Evolutionary conservation across 768 basidiomycete genomes (phyloP), one percentile per base, ranked within the genome.

Genomic region (Agaricus blazei): DNA sequence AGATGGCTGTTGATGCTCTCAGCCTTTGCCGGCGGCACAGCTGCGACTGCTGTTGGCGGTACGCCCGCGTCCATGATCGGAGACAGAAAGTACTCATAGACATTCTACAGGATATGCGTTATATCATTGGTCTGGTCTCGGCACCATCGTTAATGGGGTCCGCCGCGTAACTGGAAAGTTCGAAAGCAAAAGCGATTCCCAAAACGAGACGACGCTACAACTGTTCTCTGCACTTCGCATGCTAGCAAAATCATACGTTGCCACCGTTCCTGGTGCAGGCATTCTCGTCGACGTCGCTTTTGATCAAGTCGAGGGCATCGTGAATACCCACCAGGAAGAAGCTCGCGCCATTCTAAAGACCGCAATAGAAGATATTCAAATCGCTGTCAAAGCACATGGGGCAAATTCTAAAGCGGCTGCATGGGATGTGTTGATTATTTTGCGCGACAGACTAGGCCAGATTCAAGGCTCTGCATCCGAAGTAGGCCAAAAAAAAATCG

Each of bases 41-140:
- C 34, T 11, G 51, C 48, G 24, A 34, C 40, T 19, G 31, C 37
- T 29, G 46, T 49, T 9, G 41, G 48, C 26, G 51, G 58, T 59
- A 52, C 11, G 34, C 34, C 11, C 34, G 11, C 34, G 34, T 34
- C 34, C 34, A 8, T 11, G 11, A 2, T 34, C 7, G 26, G 58
- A 15, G 24, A 27, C 6, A 9, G 36, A 46, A 9, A 15, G 5
- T 31, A 8, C 19, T 24, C 15, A 26, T 34, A 49, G 8, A 41
- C 34, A 7, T 23, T 40, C 36, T 9, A 45, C 29, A 77, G 76
- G 65, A 7, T 77, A 76, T 59, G 64, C 63, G 0, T 70, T 63
- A 51, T 80, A 79, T 57, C 68, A 75, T 57, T 70, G 69, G 57
- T 76, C 75, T 29, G 72, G 72, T 14, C 31, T 71, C 9, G 76